Percentiles rank a stretch among this genome's conserved stretches.
Conservation (phyloP, 2,329 filamentous ascomycete genomes). For the Cladorrhinum sp. region DNA sequence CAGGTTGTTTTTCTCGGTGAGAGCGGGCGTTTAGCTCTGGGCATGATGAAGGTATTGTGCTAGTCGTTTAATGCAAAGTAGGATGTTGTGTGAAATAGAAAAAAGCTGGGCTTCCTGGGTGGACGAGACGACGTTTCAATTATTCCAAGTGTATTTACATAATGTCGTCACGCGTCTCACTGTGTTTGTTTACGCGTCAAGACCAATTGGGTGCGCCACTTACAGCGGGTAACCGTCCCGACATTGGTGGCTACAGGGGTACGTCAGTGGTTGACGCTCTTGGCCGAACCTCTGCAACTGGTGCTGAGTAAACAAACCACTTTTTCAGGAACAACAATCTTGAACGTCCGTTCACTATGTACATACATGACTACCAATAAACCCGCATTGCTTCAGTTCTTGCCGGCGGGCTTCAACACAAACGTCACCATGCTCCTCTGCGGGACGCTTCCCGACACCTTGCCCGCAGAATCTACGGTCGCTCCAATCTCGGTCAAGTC, state of each 20-base stretch:
- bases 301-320: neutral
- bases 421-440: conserved; percentile 11
- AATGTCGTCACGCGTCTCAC: neutral
- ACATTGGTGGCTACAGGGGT: neutral
- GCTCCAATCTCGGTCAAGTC: conserved; percentile 7
- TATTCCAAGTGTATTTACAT: neutral
- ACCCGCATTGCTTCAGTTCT: neutral
- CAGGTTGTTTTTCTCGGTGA: neutral
- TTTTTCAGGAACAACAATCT: too few species aligned
- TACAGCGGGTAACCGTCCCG: neutral
- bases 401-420: conserved; percentile 2
- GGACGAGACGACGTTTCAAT: neutral
- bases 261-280: neutral
- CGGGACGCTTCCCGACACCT: conserved; percentile 7
- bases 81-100: neutral
- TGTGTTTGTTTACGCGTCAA: neutral
- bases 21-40: neutral
- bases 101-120: neutral
- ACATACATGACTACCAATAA: neutral
- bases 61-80: too few species aligned
- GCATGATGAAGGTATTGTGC: neutral
- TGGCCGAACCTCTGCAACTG: neutral
- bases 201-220: neutral
- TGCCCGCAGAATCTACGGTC: neutral
- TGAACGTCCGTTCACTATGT: too few species aligned